Evolutionary conservation across 108 stramenopile genomes (phyloP).

Genomic region (Fragilaria crotonensis): DNA sequence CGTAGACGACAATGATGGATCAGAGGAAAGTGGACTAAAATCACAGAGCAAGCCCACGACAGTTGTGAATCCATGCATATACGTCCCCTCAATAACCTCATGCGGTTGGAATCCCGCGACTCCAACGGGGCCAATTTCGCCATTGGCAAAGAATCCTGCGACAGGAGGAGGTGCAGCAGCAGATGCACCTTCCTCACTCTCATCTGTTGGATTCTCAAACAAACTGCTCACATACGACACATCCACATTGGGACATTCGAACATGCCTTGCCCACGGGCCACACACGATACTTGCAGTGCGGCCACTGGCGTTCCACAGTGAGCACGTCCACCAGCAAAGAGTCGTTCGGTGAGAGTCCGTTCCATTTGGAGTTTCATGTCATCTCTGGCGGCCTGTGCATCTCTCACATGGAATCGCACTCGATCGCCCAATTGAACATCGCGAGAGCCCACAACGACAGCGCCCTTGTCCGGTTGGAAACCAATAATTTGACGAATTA

Average conservation of each 20-base stretch:
- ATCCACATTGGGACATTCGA: conserved; percentile 19
- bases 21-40: conserved; percentile 1
- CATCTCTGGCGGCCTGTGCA: conserved; percentile 3
- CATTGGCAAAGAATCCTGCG: conserved; percentile 31
- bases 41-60: conserved; percentile 24
- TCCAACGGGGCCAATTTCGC: conserved; percentile 23
- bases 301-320: conserved; percentile 9
- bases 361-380: conserved; percentile 12
- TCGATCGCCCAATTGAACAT: conserved; percentile 9
- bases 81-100: background rate
- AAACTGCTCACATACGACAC: conserved; percentile 5
- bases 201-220: background rate
- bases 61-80: conserved; percentile 21
- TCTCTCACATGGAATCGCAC: conserved; percentile 27
- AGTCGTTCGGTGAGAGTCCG: conserved; percentile 22
- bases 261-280: conserved; percentile 16
- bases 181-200: too few relatives aligned
- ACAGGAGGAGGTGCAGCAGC: conserved; percentile 1
- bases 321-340: conserved; percentile 7
- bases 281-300: conserved; percentile 27
- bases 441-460: conserved; percentile 17
- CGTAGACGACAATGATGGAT: too few relatives aligned
- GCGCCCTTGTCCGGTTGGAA: conserved; percentile 16
- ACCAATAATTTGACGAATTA: conserved; percentile 24
- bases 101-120: conserved; percentile 8